These are phyloP conservation scores for Sclerotinia minor DNA, from an alignment of 2,329 filamentous ascomycete genomes.

Conservation along the genomic window DNA sequence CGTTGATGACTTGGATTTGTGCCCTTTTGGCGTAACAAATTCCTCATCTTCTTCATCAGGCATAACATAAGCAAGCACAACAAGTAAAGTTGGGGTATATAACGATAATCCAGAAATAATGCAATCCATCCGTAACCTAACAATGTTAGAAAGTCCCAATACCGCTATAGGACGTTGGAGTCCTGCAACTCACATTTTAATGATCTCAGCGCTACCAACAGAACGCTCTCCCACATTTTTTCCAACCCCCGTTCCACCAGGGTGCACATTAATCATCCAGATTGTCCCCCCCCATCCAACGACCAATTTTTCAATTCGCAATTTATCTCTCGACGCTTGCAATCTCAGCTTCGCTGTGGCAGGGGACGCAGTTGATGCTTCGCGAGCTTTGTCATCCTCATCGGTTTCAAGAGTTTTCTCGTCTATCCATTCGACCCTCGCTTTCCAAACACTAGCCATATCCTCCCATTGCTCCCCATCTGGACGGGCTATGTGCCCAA, in stretches of 20 bases:
- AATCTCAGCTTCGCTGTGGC: conserved; percentile 52
- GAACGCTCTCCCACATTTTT: conserved; percentile 69
- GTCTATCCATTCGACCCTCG: conserved; percentile 89
- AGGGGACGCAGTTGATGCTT: conserved; percentile 44
- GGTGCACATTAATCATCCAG: conserved; percentile 91
- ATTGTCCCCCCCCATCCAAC: conserved; percentile 96
- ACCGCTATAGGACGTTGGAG: neutral
- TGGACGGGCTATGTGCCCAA: conserved; percentile 88
- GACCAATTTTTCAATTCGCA: conserved; percentile 72
- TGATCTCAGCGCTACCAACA: conserved; percentile 81
- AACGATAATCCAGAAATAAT: conserved; percentile 96
- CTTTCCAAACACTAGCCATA: conserved; percentile 95
- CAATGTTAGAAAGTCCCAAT: conserved; percentile 37
- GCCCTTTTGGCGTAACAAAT: conserved; percentile 42
- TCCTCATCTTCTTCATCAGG: conserved; percentile 56
- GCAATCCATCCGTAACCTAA: conserved; percentile 88
- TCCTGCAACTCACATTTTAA: conserved; percentile 74
- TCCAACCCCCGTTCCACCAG: conserved; percentile 66
- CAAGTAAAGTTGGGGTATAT: conserved; percentile 87
- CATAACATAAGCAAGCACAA: conserved; percentile 87
- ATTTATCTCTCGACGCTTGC: conserved; percentile 50
- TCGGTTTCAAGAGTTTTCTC: conserved; percentile 75
- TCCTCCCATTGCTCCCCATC: conserved; percentile 88
- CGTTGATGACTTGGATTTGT: conserved; percentile 45
- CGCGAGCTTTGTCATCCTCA: conserved; percentile 51